phyloP scores from a whole-genome alignment of 257 asterid genomes.

The Solanum clarkiae region DNA sequence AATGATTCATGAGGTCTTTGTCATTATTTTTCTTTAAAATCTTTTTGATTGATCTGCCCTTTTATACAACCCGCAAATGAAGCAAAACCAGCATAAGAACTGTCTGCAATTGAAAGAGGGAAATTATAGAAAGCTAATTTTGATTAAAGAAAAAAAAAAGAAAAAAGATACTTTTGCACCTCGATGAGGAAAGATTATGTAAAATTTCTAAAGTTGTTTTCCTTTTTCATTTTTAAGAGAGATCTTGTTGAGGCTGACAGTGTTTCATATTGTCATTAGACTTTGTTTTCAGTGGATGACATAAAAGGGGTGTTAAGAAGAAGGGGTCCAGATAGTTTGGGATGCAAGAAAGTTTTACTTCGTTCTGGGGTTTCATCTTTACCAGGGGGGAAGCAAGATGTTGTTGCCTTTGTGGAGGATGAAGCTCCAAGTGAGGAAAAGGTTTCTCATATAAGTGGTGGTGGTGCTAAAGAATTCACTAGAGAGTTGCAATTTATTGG shows the following conservation, averaged over 20 bases:
- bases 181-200: neutral
- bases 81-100: neutral
- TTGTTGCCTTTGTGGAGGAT: constrained; percentile 9
- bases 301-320: constrained; percentile 44
- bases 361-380: constrained; percentile 6
- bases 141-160: neutral
- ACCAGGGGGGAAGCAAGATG: constrained; percentile 5
- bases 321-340: constrained; percentile 92
- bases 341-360: constrained; percentile 35
- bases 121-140: neutral
- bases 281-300: constrained; percentile 40
- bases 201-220: neutral
- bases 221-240: neutral
- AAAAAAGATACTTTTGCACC: neutral
- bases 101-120: neutral
- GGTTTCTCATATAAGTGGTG: neutral
- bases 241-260: neutral
- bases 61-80: neutral
- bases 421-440: constrained; percentile 3
- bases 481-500: constrained; percentile 59
- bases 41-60: neutral
- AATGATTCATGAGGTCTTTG: neutral
- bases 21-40: neutral
- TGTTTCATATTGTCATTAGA: constrained; percentile 6
- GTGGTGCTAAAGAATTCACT: constrained; percentile 5